Evolutionary conservation across 306 rosid genomes (phyloP), one percentile per base, ranked within the genome.

Genomic region (Cajanus cajan): DNA sequence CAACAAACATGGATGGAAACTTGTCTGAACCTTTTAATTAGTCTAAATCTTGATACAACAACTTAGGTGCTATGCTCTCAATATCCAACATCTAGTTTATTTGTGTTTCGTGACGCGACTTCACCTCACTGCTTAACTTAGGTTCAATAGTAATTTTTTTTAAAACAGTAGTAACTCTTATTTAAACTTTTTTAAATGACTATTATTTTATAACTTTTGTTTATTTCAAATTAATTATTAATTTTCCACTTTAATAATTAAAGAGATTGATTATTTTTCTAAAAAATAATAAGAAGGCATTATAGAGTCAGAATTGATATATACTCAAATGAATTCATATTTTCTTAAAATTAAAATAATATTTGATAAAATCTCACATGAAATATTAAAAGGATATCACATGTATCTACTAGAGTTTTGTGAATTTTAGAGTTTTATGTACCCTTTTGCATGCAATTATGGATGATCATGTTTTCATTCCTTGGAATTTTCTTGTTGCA

Each of bases 41-140:
- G 28, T 59, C 66, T 59, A 16, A 1, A 1, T 14, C 43, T 62
- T 31, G 13, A 62, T 31, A 16, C 67, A 61, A 61, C 34, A 59
- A 31, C 41, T 6, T 25, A 25, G 18, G 65, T 25, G 16, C 5
- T 58, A 58, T 13, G 34, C 66, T 58, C 37, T 57, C 66, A 25
- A 58, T 58, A 58, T 25, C 66, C 39, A 62, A 62, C 68, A 39
- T 62, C 67, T 62, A 62, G 68, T 62, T 62, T 62, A 33, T 33
- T 62, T 31, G 22, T 61, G 67, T 61, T 61, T 31, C 40, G 7
- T 59, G 31, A 59, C 21, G 6, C 11, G 41, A 28, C 67, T 59
- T 28, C 41, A 25, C 67, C 40, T 14, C 40, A 7, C 40, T 59
- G 18, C 40, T 28, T 31, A 28, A 14, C 64, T 24, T 57, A 55